phyloP scores from a whole-genome alignment of 441 rosid genomes.

The Pelargonium australe region DNA sequence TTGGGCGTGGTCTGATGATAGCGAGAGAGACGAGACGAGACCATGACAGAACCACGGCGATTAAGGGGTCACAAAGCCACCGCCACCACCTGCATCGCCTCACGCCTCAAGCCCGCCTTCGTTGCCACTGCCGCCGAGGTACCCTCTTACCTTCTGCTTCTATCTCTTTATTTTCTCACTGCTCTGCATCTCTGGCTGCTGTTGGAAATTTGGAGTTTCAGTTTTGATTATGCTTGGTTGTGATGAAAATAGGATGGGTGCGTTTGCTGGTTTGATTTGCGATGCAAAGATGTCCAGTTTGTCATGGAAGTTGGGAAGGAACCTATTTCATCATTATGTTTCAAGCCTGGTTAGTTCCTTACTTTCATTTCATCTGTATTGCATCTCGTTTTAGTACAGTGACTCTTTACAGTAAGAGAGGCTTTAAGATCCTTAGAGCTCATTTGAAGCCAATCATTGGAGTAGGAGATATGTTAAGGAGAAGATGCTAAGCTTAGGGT shows the following conservation, averaged over 20 bases:
- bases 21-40: constrained; percentile 1
- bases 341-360: constrained; percentile 55
- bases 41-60: constrained; percentile 49
- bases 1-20: no score
- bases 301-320: constrained; percentile 52
- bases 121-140: constrained; percentile 80
- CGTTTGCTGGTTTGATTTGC: constrained; percentile 83
- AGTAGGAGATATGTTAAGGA: no score
- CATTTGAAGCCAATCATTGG: no score
- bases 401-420: no score
- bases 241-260: constrained; percentile 59
- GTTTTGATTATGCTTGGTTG: background rate
- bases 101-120: constrained; percentile 64
- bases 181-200: constrained; percentile 3
- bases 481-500: no score
- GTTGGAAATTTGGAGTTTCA: background rate
- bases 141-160: background rate
- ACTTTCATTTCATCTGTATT: background rate
- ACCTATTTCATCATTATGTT: constrained; percentile 69
- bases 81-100: constrained; percentile 74
- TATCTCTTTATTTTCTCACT: no score
- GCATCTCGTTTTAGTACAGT: no score
- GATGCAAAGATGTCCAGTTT: constrained; percentile 77
- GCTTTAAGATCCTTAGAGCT: no score
- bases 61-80: constrained; percentile 70